Evolutionary conservation across 768 basidiomycete species (phyloP), one percentile per base, ranked within the genome.

Genomic region (Pisolithus microcarpus): DNA sequence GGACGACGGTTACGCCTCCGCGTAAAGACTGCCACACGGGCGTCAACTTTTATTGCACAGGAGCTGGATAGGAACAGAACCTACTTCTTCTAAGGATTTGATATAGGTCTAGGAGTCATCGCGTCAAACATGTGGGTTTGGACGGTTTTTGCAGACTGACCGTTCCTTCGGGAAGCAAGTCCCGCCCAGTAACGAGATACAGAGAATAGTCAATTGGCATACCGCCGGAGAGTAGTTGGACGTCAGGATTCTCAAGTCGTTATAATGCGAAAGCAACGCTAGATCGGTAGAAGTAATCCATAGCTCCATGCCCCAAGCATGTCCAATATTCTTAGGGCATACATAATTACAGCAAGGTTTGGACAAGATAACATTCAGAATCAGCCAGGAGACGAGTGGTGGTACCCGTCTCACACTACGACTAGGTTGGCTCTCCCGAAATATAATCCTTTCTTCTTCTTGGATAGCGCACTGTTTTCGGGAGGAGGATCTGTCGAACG

Each of bases 1-100:
- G 94, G 5, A 96, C 90, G 43, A 94, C 61, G 1, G 91, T 92
- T 1, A 95, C 91, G 2, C 92, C 93, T 9, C 93, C 93, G 61
- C 80, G 71, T 15, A 95, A 71, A 2, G 91, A 76, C 90, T 92
- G 53, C 8, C 16, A 28, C 8, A 28, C 18, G 34, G 18, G 36
- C 45, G 30, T 50, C n/a, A 50, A 19, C 23, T 13, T 21, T 55
- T 28, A 55, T 19, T 18, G 6, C 18, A 16, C 50, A 21, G 38
- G 48, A 47, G 18, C 18, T 47, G 31, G 24, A 50, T 10, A 30
- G 39, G 30, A 16, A 18, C 7, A 5, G 53, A 19, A 57, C 55
- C 10, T 59, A 87, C 89, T 70, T 87, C 79, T 75, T 89, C 87
- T 52, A 95, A 72, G 31, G 77, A 82, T 58, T 85, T 73, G 40